Percentiles rank a stretch among this genome's conserved stretches.
Conservation (phyloP, 805 yeast genomes). For the Starmerella khaoyaiensis region DNA sequence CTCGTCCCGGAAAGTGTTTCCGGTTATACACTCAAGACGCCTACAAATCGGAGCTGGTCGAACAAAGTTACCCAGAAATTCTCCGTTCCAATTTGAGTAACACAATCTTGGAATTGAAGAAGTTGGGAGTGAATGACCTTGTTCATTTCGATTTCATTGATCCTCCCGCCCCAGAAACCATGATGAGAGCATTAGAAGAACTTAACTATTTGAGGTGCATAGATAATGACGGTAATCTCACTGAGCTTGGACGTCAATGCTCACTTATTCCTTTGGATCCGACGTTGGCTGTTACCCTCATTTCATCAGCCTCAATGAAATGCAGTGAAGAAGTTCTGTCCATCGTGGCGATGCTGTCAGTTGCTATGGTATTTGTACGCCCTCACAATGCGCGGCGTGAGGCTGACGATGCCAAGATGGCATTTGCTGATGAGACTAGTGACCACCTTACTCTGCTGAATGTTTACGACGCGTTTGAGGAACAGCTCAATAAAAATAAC, state of each 20-base stretch:
- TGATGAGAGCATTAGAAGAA: slow-evolving; percentile 98
- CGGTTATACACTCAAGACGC: slow-evolving; percentile 94
- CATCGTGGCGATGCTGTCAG: slow-evolving; percentile 80
- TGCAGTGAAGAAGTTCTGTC: slow-evolving; percentile 84
- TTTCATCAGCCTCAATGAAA: slow-evolving; percentile 70
- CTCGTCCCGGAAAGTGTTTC: slow-evolving; percentile 96
- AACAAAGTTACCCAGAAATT: slow-evolving; percentile 93
- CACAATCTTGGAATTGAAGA: slow-evolving; percentile 84
- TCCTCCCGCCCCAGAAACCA: slow-evolving; percentile 98
- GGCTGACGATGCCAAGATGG: slow-evolving; percentile 81
- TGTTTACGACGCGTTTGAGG: slow-evolving; percentile 68
- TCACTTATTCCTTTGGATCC: slow-evolving; percentile 94
- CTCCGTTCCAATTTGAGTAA: slow-evolving; percentile 79
- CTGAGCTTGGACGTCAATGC: slow-evolving; percentile 78
- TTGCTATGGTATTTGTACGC: slow-evolving; percentile 87
- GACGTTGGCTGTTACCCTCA: slow-evolving; percentile 81
- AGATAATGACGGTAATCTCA: slow-evolving; percentile 82
- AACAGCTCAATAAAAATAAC: slow-evolving; percentile 4
- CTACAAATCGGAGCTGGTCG: slow-evolving; percentile 80
- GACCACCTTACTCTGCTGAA: slow-evolving; percentile 86
- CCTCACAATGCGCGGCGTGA: slow-evolving; percentile 77
- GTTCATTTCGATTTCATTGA: slow-evolving; percentile 98
- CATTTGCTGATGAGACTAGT: slow-evolving; percentile 87
- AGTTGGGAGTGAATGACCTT: slow-evolving; percentile 86
- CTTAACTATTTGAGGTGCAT: slow-evolving; percentile 79